phyloP scores from a whole-genome alignment of 2,329 filamentous ascomycete genomes.

The Hypoxylon sp. region DNA sequence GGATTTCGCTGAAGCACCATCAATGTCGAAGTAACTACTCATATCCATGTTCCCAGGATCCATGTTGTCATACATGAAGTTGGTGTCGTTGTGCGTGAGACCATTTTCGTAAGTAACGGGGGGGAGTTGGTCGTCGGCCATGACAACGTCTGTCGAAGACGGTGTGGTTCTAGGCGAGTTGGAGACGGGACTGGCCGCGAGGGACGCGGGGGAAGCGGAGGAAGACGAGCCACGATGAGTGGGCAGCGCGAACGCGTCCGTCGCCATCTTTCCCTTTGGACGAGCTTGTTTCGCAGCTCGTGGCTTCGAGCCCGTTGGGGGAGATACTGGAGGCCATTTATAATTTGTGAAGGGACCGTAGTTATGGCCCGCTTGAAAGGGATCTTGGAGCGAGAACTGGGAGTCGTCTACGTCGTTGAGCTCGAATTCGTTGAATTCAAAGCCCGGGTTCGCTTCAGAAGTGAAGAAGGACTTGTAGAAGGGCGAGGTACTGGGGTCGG shows the following conservation, averaged over 20 bases:
- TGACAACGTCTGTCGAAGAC: conserved; percentile 41
- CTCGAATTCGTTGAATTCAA: conserved; percentile 47
- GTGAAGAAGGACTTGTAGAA: conserved; percentile 41
- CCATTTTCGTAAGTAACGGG: conserved; percentile 34
- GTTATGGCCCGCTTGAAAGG: conserved; percentile 28
- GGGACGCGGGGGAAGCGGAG: conserved; percentile 42
- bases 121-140: conserved; percentile 35
- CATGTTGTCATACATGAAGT: conserved; percentile 37
- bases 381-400: neutral
- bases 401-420: conserved; percentile 47
- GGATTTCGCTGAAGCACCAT: conserved; percentile 61
- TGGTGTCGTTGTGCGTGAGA: conserved; percentile 24
- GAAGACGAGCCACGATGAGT: conserved; percentile 46
- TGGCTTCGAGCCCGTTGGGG: conserved; percentile 33
- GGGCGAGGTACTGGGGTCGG: conserved; percentile 33
- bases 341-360: conserved; percentile 37
- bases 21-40: conserved; percentile 62
- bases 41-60: conserved; percentile 35
- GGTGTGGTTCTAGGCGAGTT: conserved; percentile 42
- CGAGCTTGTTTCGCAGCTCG: conserved; percentile 22
- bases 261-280: conserved; percentile 14
- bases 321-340: conserved; percentile 6
- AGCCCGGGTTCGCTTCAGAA: conserved; percentile 47
- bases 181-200: conserved; percentile 37
- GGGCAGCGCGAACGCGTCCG: conserved; percentile 21